Evolutionary conservation across 441 rosid genomes (phyloP), one percentile per base, ranked within the genome.

Genomic region (Bruguiera hainesii): DNA sequence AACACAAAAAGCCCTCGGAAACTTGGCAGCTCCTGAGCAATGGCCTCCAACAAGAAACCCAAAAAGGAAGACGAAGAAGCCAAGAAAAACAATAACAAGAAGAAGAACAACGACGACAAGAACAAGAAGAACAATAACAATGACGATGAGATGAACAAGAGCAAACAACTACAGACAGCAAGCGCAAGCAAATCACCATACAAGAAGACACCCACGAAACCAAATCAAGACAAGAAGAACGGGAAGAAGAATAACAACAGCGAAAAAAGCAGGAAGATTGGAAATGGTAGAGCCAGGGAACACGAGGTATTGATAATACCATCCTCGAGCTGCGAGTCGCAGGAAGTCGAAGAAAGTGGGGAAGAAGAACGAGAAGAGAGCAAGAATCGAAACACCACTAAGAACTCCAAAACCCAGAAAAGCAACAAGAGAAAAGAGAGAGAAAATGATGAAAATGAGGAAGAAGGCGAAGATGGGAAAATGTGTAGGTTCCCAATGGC

Each of bases 401-500:
- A 66, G 63, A 59, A 28, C 26, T 21, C 57, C 57, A 78, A 60
- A 46, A 6, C 64, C 61, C 65, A 67, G 55, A 71, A 60, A 66
- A 68, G 49, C 46, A 46, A 69, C 20, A 61, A 29, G 65, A 61
- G 61, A 20, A 67, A 57, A 29, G 66, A 62, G 58, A 75, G 33
- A 48, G 76, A 63, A 8, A 51, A 30, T 15, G 77, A 66, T 1
- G 83, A 76, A 9, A 75, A 72, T 1, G 78, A 71, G 1, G 74
- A 60, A 13, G 69, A 58, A 48, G 81, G 67, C 30, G 89, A 78
- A 37, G 93, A 79, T 26, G 78, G 78, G 35, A 76, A 77, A 65
- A 55, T 66, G 48, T 42, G 48, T 42, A 42, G 48, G 18, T 42
- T 42, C 48, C 48, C 48, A 11, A 42, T 42, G 4, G 48, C 48